Base-by-base conservation (phyloP, 208 protist species). In the Jaenimonas drosophilae region DNA sequence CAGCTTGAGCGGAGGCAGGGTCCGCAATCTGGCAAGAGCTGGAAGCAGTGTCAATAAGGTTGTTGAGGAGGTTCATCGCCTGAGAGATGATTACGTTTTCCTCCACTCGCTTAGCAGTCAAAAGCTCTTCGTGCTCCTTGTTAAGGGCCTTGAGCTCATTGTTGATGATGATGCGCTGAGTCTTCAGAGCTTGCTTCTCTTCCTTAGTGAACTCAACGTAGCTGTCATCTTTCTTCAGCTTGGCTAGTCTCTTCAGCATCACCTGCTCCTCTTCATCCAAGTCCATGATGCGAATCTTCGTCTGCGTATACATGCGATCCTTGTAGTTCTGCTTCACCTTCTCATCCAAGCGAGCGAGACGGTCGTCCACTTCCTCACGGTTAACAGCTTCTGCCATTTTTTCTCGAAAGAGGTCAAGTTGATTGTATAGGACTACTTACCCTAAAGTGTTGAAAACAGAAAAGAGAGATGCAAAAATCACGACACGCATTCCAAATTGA, bases 351-450 rank as follows among this genome's bases (percentile, higher is more conserved):
- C 16, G 37, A 42, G 23, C 23, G 16, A 42, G 37, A 21, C 23
- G 9, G 23, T 42, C 37, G 7, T 42, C 37, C 37, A 42, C 16
- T 42, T 42, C 37, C 23, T 42, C 37, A 17, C 37, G 37, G 37
- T 42, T 42, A n/a, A n/a, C n/a, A n/a, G n/a, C n/a, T n/a, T n/a
- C n/a, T n/a, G n/a, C n/a, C n/a, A n/a, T n/a, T n/a, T n/a, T n/a
- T n/a, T n/a, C n/a, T n/a, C n/a, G n/a, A n/a, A n/a, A n/a, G n/a
- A n/a, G n/a, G n/a, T n/a, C n/a, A n/a, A n/a, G n/a, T n/a, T n/a
- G n/a, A n/a, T n/a, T n/a, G n/a, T n/a, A n/a, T n/a, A n/a, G n/a
- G 14, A 16, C 9, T 34, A 16, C 14, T 34, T 34, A 34, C 14
- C 31, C 31, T 34, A 34, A 9, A 16, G 31, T 34, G 14, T 34